Conservation (phyloP, 768 basidiomycete genomes). For the Russula olivacea region DNA sequence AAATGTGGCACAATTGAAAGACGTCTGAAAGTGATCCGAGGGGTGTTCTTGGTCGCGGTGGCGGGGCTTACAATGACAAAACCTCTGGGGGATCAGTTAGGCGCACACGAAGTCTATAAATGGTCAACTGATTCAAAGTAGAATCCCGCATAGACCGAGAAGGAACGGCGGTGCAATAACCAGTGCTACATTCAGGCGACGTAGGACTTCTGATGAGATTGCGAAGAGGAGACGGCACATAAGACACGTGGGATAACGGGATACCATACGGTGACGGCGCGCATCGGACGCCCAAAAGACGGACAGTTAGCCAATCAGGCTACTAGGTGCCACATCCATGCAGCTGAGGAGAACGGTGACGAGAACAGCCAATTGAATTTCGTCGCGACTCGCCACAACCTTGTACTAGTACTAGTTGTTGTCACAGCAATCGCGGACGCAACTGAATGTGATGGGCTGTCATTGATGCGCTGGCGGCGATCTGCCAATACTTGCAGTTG, state of each 20-base stretch:
- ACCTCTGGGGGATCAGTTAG: too few relatives aligned
- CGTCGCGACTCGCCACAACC: background rate
- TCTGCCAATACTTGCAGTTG: background rate
- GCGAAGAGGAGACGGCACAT: background rate
- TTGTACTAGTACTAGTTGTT: background rate
- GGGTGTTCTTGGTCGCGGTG: background rate
- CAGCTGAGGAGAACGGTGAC: background rate
- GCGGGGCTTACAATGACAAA: background rate
- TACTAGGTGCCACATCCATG: background rate
- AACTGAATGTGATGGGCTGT: background rate
- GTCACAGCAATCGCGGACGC: background rate
- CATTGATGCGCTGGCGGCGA: too few relatives aligned
- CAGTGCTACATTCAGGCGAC: background rate
- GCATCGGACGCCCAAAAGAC: slow-evolving; percentile 1
- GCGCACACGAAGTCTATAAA: background rate
- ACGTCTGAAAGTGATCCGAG: background rate
- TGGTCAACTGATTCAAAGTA: background rate
- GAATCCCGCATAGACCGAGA: background rate
- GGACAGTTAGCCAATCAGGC: background rate
- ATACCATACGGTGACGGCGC: background rate
- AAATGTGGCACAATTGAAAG: background rate
- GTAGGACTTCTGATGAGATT: background rate
- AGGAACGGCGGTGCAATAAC: background rate
- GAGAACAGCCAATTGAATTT: background rate
- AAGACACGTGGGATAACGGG: background rate